These are phyloP conservation scores for Scopulariopsis brevicaulis DNA, from an alignment of 2,329 filamentous ascomycete species.

Conservation along the genomic window DNA sequence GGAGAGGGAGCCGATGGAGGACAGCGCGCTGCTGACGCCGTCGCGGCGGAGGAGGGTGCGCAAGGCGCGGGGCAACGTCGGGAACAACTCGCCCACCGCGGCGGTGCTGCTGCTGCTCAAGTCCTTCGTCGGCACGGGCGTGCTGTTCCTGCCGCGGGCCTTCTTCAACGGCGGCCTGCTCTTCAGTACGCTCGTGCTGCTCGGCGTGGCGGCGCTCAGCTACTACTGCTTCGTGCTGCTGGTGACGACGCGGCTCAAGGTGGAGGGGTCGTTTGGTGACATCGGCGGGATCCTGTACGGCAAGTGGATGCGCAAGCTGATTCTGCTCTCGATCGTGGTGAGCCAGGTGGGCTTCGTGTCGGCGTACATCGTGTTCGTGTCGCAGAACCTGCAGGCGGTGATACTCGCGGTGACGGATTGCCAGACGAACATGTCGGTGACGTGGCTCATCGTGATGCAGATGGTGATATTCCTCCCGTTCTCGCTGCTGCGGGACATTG, in stretches of 20 bases:
- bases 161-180: constrained; percentile 96
- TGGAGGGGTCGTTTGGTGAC: constrained; percentile 94
- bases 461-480: constrained; percentile 92
- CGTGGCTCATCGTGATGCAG: constrained; percentile 85
- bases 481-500: constrained; percentile 89
- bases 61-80: constrained; percentile 60
- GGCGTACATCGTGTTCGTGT: constrained; percentile 94
- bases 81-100: constrained; percentile 67
- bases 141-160: constrained; percentile 83
- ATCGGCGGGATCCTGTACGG: constrained; percentile 90
- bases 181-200: constrained; percentile 86
- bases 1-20: constrained; percentile 72
- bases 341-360: constrained; percentile 93
- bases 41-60: constrained; percentile 63
- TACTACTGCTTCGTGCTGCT: constrained; percentile 97
- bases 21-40: constrained; percentile 72
- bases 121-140: constrained; percentile 94
- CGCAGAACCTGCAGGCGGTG: constrained; percentile 90
- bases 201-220: constrained; percentile 73
- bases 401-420: constrained; percentile 86
- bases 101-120: constrained; percentile 83
- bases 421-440: constrained; percentile 73
- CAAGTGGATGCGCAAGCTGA: constrained; percentile 76
- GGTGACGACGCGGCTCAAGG: constrained; percentile 71
- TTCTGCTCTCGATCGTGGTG: constrained; percentile 84